Evolutionary conservation across 495 filamentous ascomycete species (phyloP), one percentile per base, ranked within the genome.

Genomic region (Hypoxylon fuscum): DNA sequence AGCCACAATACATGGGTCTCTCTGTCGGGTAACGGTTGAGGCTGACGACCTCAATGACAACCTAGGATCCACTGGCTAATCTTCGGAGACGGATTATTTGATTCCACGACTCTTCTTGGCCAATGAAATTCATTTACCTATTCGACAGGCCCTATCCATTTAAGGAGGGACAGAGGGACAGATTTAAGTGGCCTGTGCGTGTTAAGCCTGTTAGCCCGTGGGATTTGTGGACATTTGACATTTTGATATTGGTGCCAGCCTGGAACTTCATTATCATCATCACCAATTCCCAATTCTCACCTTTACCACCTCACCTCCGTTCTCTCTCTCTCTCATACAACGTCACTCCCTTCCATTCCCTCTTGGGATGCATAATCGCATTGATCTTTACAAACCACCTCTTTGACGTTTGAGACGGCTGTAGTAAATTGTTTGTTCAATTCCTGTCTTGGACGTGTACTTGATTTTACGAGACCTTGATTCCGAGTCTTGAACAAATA

Each of bases 101-200:
- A 61, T 61, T 27, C 11, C 23, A 51, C 27, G 22, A 47, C 20
- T 9, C 8, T 14, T 42, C 2, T 48, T 1, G 34, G 12, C 62
- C 62, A 66, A 66, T 66, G 51, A 61, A 8, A 31, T 29, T 8
- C 3, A 11, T 17, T 17, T 6, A 46, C 40, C 42, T 38, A 25
- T 1, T 22, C n/a, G n/a, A n/a, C n/a, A 45, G 54, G 18, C 60
- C 61, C 58, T 51, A 62, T 61, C 42, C 42, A 47, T 52, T 66
- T 63, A 54, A 70, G 67, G 67, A 70, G 69, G 67, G 69, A 72
- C 69, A 72, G 67, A 70, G 69, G 67, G 69, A 72, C 69, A 72
- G 67, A 72, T 72, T 72, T 68, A 57, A 52, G 52, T 55, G 57
- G n/a, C n/a, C 29, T 52, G 55, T 56, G 40, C 35, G 25, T 27